Evolutionary conservation across 257 asterid species (phyloP).

Genomic region (Primulina tabacum): DNA sequence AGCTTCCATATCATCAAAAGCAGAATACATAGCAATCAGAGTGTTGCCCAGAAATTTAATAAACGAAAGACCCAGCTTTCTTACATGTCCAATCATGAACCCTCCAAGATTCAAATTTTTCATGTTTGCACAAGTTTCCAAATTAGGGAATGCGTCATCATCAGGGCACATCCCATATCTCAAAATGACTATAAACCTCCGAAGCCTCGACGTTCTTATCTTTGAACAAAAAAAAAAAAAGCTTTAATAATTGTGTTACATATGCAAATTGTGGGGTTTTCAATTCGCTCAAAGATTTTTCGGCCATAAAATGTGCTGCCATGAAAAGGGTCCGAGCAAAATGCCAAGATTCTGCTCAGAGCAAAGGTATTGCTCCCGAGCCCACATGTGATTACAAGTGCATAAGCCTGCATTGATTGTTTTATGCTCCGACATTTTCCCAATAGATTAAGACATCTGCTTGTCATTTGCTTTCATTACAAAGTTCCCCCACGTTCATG

Average conservation of each 20-base stretch:
- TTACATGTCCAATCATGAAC: constrained; percentile 47
- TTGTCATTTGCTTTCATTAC: constrained; percentile 30
- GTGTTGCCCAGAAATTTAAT: constrained; percentile 53
- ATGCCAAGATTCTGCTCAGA: constrained; percentile 67
- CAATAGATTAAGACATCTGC: constrained; percentile 42
- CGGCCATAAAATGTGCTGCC: constrained; percentile 41
- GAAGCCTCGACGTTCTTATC: constrained; percentile 32
- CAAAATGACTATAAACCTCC: constrained; percentile 42
- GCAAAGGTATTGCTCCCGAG: constrained; percentile 54
- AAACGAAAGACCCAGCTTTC: constrained; percentile 44
- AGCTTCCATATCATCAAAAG: constrained; percentile 46
- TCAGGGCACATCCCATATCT: constrained; percentile 50
- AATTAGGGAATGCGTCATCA: constrained; percentile 63
- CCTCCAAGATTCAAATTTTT: constrained; percentile 41
- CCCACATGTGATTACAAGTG: constrained; percentile 47
- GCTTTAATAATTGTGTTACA: constrained; percentile 63
- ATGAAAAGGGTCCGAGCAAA: constrained; percentile 55
- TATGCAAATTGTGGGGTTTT: constrained; percentile 64
- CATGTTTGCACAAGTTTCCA: constrained; percentile 49
- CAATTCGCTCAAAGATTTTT: constrained; percentile 44
- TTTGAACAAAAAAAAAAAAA: constrained; percentile 43
- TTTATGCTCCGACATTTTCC: constrained; percentile 48
- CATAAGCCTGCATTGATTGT: constrained; percentile 53
- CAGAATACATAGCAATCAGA: constrained; percentile 51
- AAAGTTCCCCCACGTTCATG: neutral